phyloP scores from a whole-genome alignment of 768 basidiomycete species.

The Boletus reticulatus region DNA sequence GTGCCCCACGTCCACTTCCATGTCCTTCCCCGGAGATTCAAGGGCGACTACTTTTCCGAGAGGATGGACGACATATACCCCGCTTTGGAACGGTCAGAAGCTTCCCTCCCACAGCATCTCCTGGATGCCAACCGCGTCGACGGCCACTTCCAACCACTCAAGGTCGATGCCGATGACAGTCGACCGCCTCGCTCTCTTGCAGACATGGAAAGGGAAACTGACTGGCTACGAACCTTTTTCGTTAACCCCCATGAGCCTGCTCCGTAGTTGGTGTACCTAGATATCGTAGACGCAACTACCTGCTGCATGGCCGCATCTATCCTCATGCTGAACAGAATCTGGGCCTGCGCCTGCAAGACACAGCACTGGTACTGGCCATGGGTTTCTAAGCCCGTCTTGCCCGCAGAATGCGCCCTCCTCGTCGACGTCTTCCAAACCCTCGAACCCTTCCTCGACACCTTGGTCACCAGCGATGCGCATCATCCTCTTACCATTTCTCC shows the following conservation, averaged over 20 bases:
- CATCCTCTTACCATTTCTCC: constrained; percentile 43
- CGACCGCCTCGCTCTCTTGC: constrained; percentile 57
- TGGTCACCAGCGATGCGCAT: constrained; percentile 38
- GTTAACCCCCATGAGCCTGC: constrained; percentile 1
- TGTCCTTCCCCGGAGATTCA: constrained; percentile 75
- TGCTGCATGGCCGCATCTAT: constrained; percentile 38
- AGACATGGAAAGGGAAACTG: constrained; percentile 82
- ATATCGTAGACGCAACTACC: constrained; percentile 33
- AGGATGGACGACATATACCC: constrained; percentile 79
- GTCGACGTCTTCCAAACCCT: constrained; percentile 33
- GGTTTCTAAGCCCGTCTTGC: constrained; percentile 3
- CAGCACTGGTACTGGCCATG: constrained; percentile 30
- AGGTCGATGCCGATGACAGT: constrained; percentile 70
- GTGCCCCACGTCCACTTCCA: constrained; percentile 91
- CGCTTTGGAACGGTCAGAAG: constrained; percentile 67
- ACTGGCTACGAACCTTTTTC: constrained; percentile 63
- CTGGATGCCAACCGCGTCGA: constrained; percentile 9
- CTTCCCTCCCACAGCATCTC: constrained; percentile 43
- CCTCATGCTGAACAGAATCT: constrained; percentile 28
- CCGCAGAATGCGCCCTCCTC: constrained; percentile 29
- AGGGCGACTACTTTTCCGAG: constrained; percentile 62
- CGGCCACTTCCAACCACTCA: constrained; percentile 38
- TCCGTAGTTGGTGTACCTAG: constrained; percentile 16
- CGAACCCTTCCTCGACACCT: constrained; percentile 31
- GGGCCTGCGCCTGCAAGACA: constrained; percentile 38